Base-by-base conservation (phyloP, 2,329 filamentous ascomycete genomes). In the Paecilomyces variotii region DNA sequence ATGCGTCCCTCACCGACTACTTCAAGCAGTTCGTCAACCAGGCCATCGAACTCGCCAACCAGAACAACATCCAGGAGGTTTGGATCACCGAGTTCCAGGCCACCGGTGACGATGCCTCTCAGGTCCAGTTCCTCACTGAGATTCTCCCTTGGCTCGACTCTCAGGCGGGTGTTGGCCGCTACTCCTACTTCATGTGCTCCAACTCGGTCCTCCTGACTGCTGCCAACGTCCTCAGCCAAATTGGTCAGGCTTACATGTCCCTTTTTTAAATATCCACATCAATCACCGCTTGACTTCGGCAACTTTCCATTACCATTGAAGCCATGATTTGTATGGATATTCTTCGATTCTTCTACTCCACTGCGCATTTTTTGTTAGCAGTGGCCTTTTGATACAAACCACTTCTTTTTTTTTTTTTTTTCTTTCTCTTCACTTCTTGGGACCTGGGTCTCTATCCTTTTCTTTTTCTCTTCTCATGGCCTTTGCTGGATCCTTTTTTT, bases 21-120 rank as follows among this genome's bases (percentile, higher is more conserved):
- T 76, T 79, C 68, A 71, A 74, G 65, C 57, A 59, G 5, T 74
- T 77, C 45, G 69, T 78, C 49, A 57, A 64, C 11, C 58, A 72
- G 51, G 73, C 76, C 19, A 69, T 74, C 56, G 55, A 62, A 7
- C 62, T 75, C 7, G 76, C 73, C 0, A 49, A 57, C 2, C 54
- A 68, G 11, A 64, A 76, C 55, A 64, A 62, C 24, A 69, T 79
- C 32, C 52, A 63, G n/a, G 71, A 74, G 53, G 69, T 79, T 60
- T 80, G 78, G 78, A 60, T 79, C 19, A 76, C 78, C 1, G 78
- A 80, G 64, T 79, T 79, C 61, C 73, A 70, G 7, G 70, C 74
- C 45, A 70, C 64, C 26, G 61, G 67, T 12, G 57, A 64, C 0
- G 55, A 66, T 1, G 56, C 66, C 2, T 59, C 65, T 14, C 61